Evolutionary conservation across 768 basidiomycete genomes (phyloP).

Genomic region (Pleurotus eryngii): DNA sequence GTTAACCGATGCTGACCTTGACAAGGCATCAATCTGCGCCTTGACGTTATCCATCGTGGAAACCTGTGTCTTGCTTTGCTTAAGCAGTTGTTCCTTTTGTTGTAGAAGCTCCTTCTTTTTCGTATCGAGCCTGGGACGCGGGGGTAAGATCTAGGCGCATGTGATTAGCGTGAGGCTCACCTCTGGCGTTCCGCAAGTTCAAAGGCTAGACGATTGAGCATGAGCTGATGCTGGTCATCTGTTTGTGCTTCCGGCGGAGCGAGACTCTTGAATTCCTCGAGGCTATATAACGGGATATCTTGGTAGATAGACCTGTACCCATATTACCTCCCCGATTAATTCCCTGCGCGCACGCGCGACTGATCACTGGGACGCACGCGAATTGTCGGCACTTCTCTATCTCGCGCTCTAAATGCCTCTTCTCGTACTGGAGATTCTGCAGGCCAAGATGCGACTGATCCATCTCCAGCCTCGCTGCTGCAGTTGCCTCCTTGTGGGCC

Average conservation of each 20-base stretch:
- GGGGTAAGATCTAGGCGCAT: slow-evolving; percentile 1
- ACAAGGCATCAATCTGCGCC: slow-evolving; percentile 71
- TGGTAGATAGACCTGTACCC: slow-evolving; percentile 77
- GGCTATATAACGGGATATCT: slow-evolving; percentile 70
- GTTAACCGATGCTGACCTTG: slow-evolving; percentile 45
- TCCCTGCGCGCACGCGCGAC: not conserved
- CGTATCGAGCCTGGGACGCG: slow-evolving; percentile 58
- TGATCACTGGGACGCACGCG: slow-evolving; percentile 51
- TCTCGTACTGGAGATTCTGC: slow-evolving; percentile 87
- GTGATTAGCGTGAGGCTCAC: slow-evolving; percentile 36
- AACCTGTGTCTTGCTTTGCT: slow-evolving; percentile 72
- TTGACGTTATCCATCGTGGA: slow-evolving; percentile 77
- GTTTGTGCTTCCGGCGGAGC: slow-evolving; percentile 70
- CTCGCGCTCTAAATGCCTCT: slow-evolving; percentile 85
- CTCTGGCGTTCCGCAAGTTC: slow-evolving; percentile 87
- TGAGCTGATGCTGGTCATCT: slow-evolving; percentile 72
- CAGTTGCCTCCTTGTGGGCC: slow-evolving; percentile 62
- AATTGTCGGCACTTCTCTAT: slow-evolving; percentile 93
- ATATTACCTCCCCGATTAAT: slow-evolving; percentile 1
- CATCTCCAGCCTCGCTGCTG: slow-evolving; percentile 83
- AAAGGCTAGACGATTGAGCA: slow-evolving; percentile 84
- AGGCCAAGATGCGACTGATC: slow-evolving; percentile 84
- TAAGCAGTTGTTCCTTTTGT: slow-evolving; percentile 77
- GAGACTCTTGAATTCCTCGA: slow-evolving; percentile 64
- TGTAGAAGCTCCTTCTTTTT: slow-evolving; percentile 63